These are phyloP conservation scores for Aspergillus puulaauensis DNA, from an alignment of 2,329 filamentous ascomycete species.

Conservation along the genomic window DNA sequence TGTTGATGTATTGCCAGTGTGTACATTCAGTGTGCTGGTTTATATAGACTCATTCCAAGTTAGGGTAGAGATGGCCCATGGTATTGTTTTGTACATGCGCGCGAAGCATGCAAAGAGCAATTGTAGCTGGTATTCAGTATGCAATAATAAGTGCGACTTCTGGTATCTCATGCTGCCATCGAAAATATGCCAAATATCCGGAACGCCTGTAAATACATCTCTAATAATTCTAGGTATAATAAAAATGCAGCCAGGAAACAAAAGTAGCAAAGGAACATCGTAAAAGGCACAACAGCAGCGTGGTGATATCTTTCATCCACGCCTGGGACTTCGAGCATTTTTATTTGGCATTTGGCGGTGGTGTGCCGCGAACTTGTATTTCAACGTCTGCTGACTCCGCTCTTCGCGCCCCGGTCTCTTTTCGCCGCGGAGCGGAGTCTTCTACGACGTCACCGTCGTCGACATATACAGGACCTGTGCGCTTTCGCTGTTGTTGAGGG, in stretches of 20 bases:
- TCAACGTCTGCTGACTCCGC: not conserved
- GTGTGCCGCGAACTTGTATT: constrained; percentile 28
- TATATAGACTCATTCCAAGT: not conserved
- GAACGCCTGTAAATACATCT: constrained; percentile 11
- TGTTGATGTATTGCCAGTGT: not conserved
- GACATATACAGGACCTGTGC: not conserved
- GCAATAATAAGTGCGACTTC: not conserved
- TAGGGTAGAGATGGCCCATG: not conserved
- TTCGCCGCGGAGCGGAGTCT: not conserved
- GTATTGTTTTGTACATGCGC: not conserved
- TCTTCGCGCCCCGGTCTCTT: not conserved
- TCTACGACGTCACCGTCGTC: constrained; percentile 5
- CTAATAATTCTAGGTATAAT: constrained; percentile 3
- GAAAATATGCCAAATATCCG: constrained; percentile 1
- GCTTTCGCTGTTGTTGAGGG: not conserved
- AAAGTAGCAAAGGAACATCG: not conserved
- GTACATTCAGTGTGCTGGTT: not conserved
- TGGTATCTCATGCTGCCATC: constrained; percentile 25
- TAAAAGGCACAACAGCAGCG: not conserved
- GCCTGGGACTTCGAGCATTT: not conserved
- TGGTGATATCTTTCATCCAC: not conserved
- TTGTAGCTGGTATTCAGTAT: not conserved
- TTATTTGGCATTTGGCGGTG: constrained; percentile 12
- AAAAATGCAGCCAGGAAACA: not conserved
- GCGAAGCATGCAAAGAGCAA: not conserved